Conservation (phyloP, 2,329 filamentous ascomycete species). For the Fonsecaea multimorphosa region DNA sequence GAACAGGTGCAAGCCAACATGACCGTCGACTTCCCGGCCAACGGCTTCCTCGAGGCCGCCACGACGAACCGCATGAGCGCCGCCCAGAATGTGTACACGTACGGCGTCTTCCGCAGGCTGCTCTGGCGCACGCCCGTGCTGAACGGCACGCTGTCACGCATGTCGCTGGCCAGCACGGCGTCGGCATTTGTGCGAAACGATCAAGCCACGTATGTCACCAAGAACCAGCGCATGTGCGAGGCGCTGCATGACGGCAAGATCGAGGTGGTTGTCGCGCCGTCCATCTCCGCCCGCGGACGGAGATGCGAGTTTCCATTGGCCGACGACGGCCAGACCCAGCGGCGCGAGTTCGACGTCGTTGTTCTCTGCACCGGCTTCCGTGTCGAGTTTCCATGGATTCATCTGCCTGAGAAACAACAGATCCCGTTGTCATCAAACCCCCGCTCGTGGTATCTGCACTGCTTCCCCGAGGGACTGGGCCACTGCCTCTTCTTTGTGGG, state of each 20-base stretch:
- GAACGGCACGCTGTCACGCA: constrained; percentile 20
- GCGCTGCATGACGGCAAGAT: constrained; percentile 23
- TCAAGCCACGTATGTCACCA: constrained; percentile 28
- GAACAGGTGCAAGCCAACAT: constrained; percentile 24
- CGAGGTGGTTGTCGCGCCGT: constrained; percentile 13
- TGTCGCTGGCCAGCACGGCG: constrained; percentile 18
- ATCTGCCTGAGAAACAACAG: neutral
- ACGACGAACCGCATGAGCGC: constrained; percentile 28
- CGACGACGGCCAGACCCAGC: constrained; percentile 17
- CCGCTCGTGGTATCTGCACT: constrained; percentile 26
- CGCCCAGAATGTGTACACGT: constrained; percentile 23
- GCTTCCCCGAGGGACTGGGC: constrained; percentile 23
- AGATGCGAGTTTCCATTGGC: constrained; percentile 13
- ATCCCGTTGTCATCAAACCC: constrained; percentile 17
- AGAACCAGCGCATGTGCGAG: constrained; percentile 29
- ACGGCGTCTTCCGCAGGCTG: constrained; percentile 25
- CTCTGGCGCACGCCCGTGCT: constrained; percentile 23
- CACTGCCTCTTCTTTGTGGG: constrained; percentile 30
- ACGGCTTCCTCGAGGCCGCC: constrained; percentile 24
- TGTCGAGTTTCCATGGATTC: constrained; percentile 21
- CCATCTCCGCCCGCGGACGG: constrained; percentile 12
- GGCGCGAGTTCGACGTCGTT: constrained; percentile 22
- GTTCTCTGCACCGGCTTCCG: constrained; percentile 24
- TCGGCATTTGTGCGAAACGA: constrained; percentile 22
- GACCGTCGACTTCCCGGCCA: constrained; percentile 24